These are phyloP conservation scores for Angophora floribunda DNA, from an alignment of 345 rosid genomes.

Conservation along the genomic window DNA sequence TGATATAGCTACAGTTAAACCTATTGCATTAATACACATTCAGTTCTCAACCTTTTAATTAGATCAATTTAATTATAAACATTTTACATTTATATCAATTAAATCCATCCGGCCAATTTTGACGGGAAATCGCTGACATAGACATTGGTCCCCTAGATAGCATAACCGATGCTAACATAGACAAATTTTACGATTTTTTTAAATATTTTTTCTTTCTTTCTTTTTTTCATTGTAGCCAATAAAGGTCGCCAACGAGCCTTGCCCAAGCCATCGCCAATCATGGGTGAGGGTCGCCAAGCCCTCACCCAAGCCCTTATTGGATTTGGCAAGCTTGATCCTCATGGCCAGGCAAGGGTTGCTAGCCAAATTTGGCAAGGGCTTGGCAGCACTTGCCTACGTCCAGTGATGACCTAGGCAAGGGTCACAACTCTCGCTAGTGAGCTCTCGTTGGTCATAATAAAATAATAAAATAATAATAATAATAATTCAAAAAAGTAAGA, in stretches of 20 bases:
- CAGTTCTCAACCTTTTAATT: no score
- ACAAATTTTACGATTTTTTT: no score
- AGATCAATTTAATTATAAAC: neutral
- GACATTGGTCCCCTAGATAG: neutral
- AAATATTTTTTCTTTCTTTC: rapidly evolving
- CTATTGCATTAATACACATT: no score
- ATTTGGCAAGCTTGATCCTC: no score
- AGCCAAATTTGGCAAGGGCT: neutral
- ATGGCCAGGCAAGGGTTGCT: no score
- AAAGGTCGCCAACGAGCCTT: no score
- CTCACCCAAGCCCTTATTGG: no score
- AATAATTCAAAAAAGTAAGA: no score
- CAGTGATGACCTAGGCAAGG: rapidly evolving
- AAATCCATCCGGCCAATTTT: neutral
- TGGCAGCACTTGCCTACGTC: rapidly evolving
- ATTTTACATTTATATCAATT: no score
- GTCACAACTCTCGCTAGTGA: neutral
- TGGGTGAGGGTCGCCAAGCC: no score
- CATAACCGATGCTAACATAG: rapidly evolving
- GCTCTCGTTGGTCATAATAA: neutral
- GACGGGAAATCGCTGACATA: neutral
- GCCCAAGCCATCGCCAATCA: no score
- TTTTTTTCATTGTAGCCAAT: neutral
- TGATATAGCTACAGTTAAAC: neutral
- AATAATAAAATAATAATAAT: no score